Conservation (phyloP, 139 green algal species). For the Closterium sp. region DNA sequence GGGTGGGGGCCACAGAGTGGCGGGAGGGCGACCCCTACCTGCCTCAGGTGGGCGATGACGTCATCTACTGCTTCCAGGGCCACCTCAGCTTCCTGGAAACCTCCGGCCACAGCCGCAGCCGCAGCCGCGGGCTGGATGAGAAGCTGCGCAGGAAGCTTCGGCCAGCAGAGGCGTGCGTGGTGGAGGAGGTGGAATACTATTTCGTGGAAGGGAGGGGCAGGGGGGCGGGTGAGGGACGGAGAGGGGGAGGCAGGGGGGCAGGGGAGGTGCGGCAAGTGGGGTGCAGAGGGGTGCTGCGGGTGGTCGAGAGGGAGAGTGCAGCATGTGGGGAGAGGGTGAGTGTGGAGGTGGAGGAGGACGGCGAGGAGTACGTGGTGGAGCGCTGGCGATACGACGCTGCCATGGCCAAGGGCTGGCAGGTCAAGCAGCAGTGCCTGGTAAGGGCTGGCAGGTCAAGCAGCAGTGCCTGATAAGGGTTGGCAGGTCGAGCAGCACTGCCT, state of each 20-base stretch:
- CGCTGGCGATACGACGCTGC: neutral
- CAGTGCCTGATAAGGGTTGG: neutral
- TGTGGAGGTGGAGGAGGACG: neutral
- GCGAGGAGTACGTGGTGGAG: neutral
- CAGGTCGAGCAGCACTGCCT: neutral
- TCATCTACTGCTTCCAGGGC: neutral
- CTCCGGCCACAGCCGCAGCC: neutral
- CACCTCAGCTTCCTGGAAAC: neutral
- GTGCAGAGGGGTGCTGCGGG: neutral
- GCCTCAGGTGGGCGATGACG: neutral
- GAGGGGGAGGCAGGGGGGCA: neutral
- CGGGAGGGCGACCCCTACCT: neutral
- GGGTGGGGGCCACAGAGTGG: neutral
- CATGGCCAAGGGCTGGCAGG: neutral
- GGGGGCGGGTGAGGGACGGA: neutral
- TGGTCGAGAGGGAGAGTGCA: neutral
- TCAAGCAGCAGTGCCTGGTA: neutral
- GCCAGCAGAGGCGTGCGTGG: neutral
- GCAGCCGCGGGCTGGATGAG: neutral
- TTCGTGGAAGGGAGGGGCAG: neutral
- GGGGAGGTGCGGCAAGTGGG: neutral
- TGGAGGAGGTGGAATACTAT: neutral
- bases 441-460: too few species aligned
- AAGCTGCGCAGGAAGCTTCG: neutral
- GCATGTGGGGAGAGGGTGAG: neutral